Conservation (phyloP, 257 asterid genomes). For the Striga asiatica region DNA sequence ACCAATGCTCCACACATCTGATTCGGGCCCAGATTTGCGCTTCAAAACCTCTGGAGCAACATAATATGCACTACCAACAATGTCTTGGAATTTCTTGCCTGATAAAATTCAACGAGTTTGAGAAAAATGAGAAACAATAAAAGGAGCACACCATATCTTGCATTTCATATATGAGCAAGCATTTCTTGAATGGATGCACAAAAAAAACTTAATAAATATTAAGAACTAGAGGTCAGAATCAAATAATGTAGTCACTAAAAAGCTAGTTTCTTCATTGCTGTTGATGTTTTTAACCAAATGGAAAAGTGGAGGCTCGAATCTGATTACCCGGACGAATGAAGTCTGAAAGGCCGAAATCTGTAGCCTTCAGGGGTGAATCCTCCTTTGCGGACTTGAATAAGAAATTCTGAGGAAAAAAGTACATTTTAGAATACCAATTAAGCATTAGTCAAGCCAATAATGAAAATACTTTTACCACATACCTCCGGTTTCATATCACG, state of each 20-base stretch:
- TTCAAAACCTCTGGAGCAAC: conserved; percentile 98
- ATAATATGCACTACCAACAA: conserved; percentile 98
- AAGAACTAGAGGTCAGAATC: background rate
- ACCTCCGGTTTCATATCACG: conserved; percentile 99
- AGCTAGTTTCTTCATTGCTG: background rate
- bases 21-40: conserved; percentile 96
- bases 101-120: background rate
- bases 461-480: background rate
- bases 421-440: background rate
- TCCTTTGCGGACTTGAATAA: conserved; percentile 80
- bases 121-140: background rate
- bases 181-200: background rate
- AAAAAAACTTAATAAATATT: background rate
- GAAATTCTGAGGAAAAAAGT: conserved; percentile 53
- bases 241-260: background rate
- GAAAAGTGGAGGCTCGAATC: background rate
- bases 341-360: conserved; percentile 99
- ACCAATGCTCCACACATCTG: conserved; percentile 99
- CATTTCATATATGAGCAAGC: background rate
- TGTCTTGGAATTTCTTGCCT: conserved; percentile 89
- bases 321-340: conserved; percentile 83
- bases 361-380: conserved; percentile 85
- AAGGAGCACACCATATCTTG: background rate
- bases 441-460: background rate
- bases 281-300: background rate